Percentiles rank a stretch among this genome's conserved stretches.
phyloP scores from a whole-genome alignment of 208 protist genomes.

The Crithidia bombi region DNA sequence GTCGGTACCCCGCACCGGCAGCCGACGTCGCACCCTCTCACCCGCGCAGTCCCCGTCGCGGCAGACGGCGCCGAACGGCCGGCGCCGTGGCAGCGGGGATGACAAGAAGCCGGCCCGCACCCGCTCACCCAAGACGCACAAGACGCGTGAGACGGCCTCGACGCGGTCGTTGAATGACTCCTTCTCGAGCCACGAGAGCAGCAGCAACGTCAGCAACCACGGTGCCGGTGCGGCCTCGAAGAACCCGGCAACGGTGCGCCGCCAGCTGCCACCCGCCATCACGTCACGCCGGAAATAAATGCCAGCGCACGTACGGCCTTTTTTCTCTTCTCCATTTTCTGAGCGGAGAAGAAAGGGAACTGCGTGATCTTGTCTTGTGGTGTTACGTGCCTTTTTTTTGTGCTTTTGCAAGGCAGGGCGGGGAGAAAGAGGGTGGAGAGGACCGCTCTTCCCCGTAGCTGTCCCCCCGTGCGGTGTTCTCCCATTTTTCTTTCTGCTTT shows the following conservation, averaged over 20 bases:
- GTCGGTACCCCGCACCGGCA: slow-evolving; percentile 18
- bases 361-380: too few species aligned
- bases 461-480: too few species aligned
- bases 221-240: slow-evolving; percentile 26
- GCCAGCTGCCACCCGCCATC: slow-evolving; percentile 55
- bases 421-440: too few species aligned
- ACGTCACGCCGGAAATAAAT: slow-evolving; percentile 42
- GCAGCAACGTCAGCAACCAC: slow-evolving; percentile 5
- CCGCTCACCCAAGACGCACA: slow-evolving; percentile 31
- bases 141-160: slow-evolving; percentile 13
- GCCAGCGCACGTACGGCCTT: background rate
- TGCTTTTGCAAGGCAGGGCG: too few species aligned
- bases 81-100: background rate
- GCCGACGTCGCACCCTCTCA: slow-evolving; percentile 29
- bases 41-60: slow-evolving; percentile 15
- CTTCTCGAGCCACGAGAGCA: slow-evolving; percentile 27
- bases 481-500: too few species aligned
- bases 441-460: too few species aligned
- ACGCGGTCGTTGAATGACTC: slow-evolving; percentile 20
- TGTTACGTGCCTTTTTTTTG: too few species aligned
- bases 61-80: slow-evolving; percentile 15
- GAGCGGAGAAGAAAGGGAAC: too few species aligned
- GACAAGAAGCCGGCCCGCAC: slow-evolving; percentile 15
- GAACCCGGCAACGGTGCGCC: slow-evolving; percentile 35
- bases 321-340: too few species aligned